phyloP scores from a whole-genome alignment of 768 basidiomycete species.

The Suillus brevipes region DNA sequence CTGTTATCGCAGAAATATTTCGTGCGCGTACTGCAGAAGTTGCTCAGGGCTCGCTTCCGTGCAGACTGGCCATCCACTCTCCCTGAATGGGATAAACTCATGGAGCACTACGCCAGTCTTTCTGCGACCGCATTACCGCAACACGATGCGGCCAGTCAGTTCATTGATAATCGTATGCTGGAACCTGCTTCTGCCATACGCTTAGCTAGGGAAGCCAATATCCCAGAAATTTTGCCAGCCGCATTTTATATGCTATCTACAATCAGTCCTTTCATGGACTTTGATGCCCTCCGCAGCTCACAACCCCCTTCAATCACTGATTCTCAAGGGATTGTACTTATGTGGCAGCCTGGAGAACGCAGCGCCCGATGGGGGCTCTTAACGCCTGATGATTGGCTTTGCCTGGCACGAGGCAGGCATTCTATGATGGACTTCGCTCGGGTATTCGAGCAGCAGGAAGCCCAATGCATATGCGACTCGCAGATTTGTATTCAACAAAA shows the following conservation, averaged over 20 bases:
- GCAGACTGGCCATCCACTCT: slow-evolving; percentile 36
- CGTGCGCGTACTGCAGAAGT: slow-evolving; percentile 32
- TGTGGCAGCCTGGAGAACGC: slow-evolving; percentile 1
- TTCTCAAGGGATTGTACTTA: background rate
- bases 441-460: background rate
- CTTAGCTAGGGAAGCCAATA: slow-evolving; percentile 42
- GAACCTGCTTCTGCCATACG: slow-evolving; percentile 36
- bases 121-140: background rate
- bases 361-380: slow-evolving; percentile 4
- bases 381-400: background rate
- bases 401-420: slow-evolving; percentile 4
- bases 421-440: slow-evolving; percentile 1
- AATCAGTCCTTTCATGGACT: slow-evolving; percentile 19
- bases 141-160: background rate
- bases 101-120: background rate
- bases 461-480: background rate
- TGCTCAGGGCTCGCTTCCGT: slow-evolving; percentile 32
- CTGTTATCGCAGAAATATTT: slow-evolving; percentile 38
- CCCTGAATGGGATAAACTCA: slow-evolving; percentile 23
- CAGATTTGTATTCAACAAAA: background rate
- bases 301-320: background rate
- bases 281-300: slow-evolving; percentile 10
- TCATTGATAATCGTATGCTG: slow-evolving; percentile 8
- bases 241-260: slow-evolving; percentile 49
- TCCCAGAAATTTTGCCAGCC: slow-evolving; percentile 46